phyloP scores from a whole-genome alignment of 2,329 filamentous ascomycete species.

The Penicillium sp. region DNA sequence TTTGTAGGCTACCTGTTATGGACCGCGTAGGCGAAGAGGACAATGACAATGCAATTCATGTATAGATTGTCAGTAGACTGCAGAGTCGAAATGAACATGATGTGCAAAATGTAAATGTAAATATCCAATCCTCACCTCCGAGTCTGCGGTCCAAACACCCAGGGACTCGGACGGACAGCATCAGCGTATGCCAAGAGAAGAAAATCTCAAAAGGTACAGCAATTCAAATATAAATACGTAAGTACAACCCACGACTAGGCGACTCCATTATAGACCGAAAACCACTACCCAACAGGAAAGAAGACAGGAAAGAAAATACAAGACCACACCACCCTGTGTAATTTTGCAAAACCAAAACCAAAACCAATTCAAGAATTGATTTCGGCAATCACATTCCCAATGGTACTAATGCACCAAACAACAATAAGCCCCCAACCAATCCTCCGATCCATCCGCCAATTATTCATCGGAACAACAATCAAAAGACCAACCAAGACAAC shows the following conservation, averaged over 20 bases:
- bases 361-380: constrained; percentile 41
- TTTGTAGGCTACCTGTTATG: too few relatives aligned
- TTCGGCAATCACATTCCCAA: constrained; percentile 82
- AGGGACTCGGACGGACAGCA: too few relatives aligned
- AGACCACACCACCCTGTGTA: too few relatives aligned
- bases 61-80: neutral
- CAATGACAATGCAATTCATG: neutral
- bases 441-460: constrained; percentile 80
- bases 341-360: neutral
- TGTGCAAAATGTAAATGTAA: neutral
- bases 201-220: too few relatives aligned
- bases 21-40: too few relatives aligned
- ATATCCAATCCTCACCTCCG: too few relatives aligned
- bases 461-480: constrained; percentile 79
- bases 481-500: constrained; percentile 78
- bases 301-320: neutral
- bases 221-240: too few relatives aligned
- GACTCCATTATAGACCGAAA: too few relatives aligned
- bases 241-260: too few relatives aligned
- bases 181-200: too few relatives aligned
- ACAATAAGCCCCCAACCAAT: constrained; percentile 81
- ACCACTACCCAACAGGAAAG: too few relatives aligned
- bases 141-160: neutral
- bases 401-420: constrained; percentile 80
- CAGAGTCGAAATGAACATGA: neutral